Evolutionary conservation across 306 rosid species (phyloP), one percentile per base, ranked within the genome.

Genomic region (Vigna nakashimae): DNA sequence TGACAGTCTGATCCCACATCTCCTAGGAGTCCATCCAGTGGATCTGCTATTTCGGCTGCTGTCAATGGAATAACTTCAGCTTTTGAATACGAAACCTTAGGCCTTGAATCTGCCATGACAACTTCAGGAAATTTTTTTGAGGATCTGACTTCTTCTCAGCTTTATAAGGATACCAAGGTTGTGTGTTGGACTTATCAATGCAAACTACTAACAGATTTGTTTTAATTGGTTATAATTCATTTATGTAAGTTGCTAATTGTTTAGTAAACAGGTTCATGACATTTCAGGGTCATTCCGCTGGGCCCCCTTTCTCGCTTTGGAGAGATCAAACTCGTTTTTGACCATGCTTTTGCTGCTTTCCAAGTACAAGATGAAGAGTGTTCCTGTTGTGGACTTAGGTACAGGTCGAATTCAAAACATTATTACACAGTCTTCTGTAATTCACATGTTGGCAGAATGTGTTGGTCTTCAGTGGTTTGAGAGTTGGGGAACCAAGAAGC

Each of bases 391-490:
- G 32, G 94, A 89, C 83, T 75, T 88, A 71, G 97, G 94, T 55
- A 88, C 87, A 12, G 94, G 91, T 36, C 89, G 84, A 84, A 93
- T 91, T 76, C 94, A 91, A 66, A 89, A 85, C 79, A 79, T 93
- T 36, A 82, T 93, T 82, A 91, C 98, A 34, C 98, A 93, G 80
- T 86, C 94, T 69, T 69, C 94, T 40, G 97, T 93, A 18, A 91
- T 93, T 64, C 98, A 93, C 79, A 89, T 91, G 98, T 73, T 91
- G 80, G 94, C 85, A 1, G 98, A 93, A 79, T 93, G 98, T 62
- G 86, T 88, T n/a, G 98, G 98, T 50, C 94, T 93, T 87, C 96
- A 93, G 59, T 93, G 98, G 98, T 93, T 93, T 57, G 97, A 93
- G 81, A 91, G 87, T 81, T 93, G 98, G 98, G 98, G 98, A 79